phyloP scores from a whole-genome alignment of 2,329 filamentous ascomycete genomes.

The Phyllosticta citrichinensis region DNA sequence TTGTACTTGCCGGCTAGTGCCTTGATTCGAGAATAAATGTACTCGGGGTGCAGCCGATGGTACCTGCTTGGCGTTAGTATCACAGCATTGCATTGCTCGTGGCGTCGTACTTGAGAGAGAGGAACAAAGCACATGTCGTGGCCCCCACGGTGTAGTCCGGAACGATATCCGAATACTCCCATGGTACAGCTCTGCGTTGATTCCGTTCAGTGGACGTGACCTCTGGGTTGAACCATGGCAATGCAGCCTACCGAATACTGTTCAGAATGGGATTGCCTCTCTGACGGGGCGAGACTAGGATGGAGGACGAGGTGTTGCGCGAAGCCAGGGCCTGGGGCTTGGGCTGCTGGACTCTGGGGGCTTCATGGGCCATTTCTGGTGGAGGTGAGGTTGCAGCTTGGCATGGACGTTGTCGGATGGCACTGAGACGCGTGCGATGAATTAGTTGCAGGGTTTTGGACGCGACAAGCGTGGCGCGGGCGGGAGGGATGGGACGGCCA shows the following conservation, averaged over 20 bases:
- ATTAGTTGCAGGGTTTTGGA: neutral
- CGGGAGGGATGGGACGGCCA: too few relatives aligned
- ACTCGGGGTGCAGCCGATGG: slow-evolving; percentile 92
- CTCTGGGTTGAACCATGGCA: neutral
- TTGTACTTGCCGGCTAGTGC: slow-evolving; percentile 76
- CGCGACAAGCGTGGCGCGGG: too few relatives aligned
- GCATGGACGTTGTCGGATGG: neutral
- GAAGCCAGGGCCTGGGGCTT: slow-evolving; percentile 75
- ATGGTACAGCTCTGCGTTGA: slow-evolving; percentile 49
- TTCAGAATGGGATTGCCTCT: slow-evolving; percentile 91
- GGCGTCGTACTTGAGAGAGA: slow-evolving; percentile 72
- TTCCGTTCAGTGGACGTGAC: slow-evolving; percentile 29
- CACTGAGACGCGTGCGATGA: neutral
- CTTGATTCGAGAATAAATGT: slow-evolving; percentile 89
- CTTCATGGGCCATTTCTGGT: neutral
- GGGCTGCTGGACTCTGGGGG: slow-evolving; percentile 61
- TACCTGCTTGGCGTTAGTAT: slow-evolving; percentile 40
- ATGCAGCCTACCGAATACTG: slow-evolving; percentile 47
- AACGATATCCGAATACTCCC: slow-evolving; percentile 96
- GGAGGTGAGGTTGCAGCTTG: neutral
- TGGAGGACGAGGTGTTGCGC: slow-evolving; percentile 58
- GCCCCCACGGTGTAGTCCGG: slow-evolving; percentile 83
- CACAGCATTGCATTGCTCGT: neutral
- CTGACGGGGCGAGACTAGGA: slow-evolving; percentile 83
- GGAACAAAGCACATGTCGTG: slow-evolving; percentile 83